phyloP scores from a whole-genome alignment of 1,284 basidiomycete genomes.

The Ustilago esculenta region DNA sequence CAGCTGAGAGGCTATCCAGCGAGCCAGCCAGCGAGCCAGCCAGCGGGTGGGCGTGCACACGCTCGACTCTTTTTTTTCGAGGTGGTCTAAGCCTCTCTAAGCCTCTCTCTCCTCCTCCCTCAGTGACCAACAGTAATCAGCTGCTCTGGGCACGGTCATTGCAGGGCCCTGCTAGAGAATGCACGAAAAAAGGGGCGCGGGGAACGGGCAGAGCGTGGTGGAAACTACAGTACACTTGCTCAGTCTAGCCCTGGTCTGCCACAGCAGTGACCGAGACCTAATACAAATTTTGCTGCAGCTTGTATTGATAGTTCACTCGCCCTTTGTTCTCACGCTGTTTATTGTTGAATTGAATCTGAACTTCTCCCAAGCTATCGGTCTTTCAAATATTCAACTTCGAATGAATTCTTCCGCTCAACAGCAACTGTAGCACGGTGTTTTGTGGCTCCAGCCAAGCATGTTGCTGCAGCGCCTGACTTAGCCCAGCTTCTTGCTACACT shows the following conservation, averaged over 20 bases:
- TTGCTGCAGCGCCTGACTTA: not conserved
- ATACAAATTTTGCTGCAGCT: constrained; percentile 6
- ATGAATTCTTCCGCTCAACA: not conserved
- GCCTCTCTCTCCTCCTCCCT: not conserved
- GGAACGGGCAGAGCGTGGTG: constrained; percentile 1
- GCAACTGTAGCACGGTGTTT: not conserved
- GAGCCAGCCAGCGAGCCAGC: not conserved
- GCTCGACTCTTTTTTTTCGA: not conserved
- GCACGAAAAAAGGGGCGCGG: constrained; percentile 3
- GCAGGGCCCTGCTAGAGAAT: not conserved
- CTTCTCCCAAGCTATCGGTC: constrained; percentile 22
- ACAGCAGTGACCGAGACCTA: no score
- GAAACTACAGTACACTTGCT: no score
- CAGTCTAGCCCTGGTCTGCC: no score
- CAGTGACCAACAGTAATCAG: constrained; percentile 8
- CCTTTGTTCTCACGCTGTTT: constrained; percentile 4
- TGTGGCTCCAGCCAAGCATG: not conserved
- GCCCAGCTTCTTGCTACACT: not conserved
- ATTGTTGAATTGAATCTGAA: constrained; percentile 6
- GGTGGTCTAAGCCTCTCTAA: constrained; percentile 6
- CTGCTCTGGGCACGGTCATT: not conserved
- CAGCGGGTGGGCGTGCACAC: not conserved
- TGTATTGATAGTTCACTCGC: no score
- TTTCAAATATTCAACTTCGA: constrained; percentile 27
- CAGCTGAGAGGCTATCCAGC: no score